Base-by-base conservation (phyloP, 2,329 filamentous ascomycete genomes). In the Cytospora leucostoma region DNA sequence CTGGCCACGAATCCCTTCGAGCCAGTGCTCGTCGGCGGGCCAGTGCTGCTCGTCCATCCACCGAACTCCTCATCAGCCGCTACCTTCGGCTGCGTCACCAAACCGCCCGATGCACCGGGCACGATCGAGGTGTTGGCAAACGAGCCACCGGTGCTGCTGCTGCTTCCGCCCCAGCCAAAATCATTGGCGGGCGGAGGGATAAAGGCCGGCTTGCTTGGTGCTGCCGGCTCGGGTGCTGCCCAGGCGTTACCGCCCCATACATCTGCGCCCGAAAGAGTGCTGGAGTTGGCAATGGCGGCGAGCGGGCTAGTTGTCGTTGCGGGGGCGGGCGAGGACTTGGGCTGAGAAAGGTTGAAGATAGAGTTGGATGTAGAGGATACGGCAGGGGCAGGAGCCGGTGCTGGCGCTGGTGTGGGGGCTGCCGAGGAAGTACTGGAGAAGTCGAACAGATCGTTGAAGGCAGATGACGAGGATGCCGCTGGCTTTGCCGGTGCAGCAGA, bases 61-160 rank as follows among this genome's bases (percentile, higher is more conserved):
- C 94, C 94, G 78, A 97, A 98, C 73, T 98, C 94, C 75, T 98
- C 94, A 70, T 98, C 94, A 0, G 91, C 90, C 40, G 90, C 84
- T 2, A 97, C 90, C 71, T 89, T 88, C 32, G 91, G 87, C 49
- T 80, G 78, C 61, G 80, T 73, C 59, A 80, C 84, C 75, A 91
- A 89, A 7, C 89, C 89, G 32, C 89, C 88, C 68, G 83, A 83
- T 0, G 84, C 79, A 1, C 85, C 84, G 2, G 84, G 84, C 21
- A 89, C 80, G 72, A 88, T 86, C 56, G 85, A 83, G 66, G 85
- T 82, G 70, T 72, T 84, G 49, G 84, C 81, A 68, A 88, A 80
- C n/a, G 80, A 80, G 34, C 51, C 58, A 35, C 56, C 62, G 19
- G 71, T 66, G 63, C 72, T 76, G 44, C 21, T 38, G 21, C 60